These are phyloP conservation scores for Pyrus bretschneideri DNA, from an alignment of 306 rosid genomes.

Conservation along the genomic window DNA sequence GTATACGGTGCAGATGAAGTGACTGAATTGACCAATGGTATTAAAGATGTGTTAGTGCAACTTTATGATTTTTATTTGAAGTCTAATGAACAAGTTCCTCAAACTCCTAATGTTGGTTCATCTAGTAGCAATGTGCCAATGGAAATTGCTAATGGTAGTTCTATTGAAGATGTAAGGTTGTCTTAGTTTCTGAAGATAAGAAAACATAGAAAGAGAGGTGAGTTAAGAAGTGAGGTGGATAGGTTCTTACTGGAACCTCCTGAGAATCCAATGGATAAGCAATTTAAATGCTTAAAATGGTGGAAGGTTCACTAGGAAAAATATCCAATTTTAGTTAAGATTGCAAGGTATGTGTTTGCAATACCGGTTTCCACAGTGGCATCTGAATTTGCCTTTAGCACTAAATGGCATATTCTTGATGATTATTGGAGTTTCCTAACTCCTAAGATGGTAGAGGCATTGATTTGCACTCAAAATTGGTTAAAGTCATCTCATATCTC, in stretches of 20 bases:
- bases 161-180: too few relatives aligned
- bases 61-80: too few relatives aligned
- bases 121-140: too few relatives aligned
- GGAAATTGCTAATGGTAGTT: too few relatives aligned
- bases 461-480: neutral
- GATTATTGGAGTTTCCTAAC: neutral
- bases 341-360: neutral
- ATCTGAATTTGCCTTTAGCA: neutral
- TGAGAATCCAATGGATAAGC: neutral
- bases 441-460: neutral
- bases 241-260: neutral
- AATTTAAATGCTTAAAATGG: neutral
- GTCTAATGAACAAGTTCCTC: too few relatives aligned
- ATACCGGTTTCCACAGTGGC: neutral
- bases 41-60: too few relatives aligned
- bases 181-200: too few relatives aligned
- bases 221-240: neutral
- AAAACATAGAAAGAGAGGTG: neutral
- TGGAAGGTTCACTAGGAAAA: neutral
- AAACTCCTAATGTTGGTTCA: too few relatives aligned
- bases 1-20: too few relatives aligned
- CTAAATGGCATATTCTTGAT: neutral
- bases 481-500: neutral
- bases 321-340: neutral
- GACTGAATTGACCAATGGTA: too few relatives aligned